phyloP scores from a whole-genome alignment of 2,329 filamentous ascomycete genomes.

The Stemphylium vesicarium region DNA sequence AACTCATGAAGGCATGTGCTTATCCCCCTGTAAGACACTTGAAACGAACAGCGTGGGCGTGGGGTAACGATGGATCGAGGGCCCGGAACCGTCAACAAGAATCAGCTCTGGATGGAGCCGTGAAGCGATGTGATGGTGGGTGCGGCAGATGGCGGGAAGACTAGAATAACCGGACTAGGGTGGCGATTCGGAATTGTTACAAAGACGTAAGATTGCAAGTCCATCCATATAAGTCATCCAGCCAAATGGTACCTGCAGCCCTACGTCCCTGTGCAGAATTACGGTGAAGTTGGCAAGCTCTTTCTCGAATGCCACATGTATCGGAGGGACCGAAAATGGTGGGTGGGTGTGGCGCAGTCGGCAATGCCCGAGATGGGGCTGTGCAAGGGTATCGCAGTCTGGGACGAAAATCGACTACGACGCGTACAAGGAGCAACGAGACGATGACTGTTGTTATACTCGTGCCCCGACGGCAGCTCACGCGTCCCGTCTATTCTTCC shows the following conservation, averaged over 20 bases:
- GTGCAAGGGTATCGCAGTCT: slow-evolving; percentile 35
- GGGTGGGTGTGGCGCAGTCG: slow-evolving; percentile 37
- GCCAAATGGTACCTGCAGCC: slow-evolving; percentile 35
- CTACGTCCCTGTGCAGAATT: slow-evolving; percentile 34
- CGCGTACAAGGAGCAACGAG: slow-evolving; percentile 31
- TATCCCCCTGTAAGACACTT: slow-evolving; percentile 31
- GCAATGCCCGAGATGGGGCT: slow-evolving; percentile 41
- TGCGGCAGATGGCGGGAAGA: slow-evolving; percentile 31
- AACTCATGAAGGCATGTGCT: slow-evolving; percentile 52
- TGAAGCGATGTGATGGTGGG: slow-evolving; percentile 30
- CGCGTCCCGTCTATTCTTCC: slow-evolving; percentile 32
- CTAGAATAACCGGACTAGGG: slow-evolving; percentile 38
- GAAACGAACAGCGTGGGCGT: slow-evolving; percentile 23
- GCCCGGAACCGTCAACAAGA: slow-evolving; percentile 38
- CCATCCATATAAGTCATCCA: slow-evolving; percentile 39
- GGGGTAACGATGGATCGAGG: slow-evolving; percentile 26
- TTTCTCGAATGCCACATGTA: slow-evolving; percentile 31
- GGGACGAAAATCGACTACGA: slow-evolving; percentile 34
- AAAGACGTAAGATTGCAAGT: slow-evolving; percentile 38
- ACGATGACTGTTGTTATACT: slow-evolving; percentile 38
- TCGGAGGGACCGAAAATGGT: slow-evolving; percentile 37
- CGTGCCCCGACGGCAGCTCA: slow-evolving; percentile 27
- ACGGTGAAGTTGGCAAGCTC: slow-evolving; percentile 37
- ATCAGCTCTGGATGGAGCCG: slow-evolving; percentile 40
- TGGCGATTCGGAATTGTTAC: slow-evolving; percentile 39